These are phyloP conservation scores for Podaxis rugospora DNA, from an alignment of 768 basidiomycete species.

Conservation along the genomic window DNA sequence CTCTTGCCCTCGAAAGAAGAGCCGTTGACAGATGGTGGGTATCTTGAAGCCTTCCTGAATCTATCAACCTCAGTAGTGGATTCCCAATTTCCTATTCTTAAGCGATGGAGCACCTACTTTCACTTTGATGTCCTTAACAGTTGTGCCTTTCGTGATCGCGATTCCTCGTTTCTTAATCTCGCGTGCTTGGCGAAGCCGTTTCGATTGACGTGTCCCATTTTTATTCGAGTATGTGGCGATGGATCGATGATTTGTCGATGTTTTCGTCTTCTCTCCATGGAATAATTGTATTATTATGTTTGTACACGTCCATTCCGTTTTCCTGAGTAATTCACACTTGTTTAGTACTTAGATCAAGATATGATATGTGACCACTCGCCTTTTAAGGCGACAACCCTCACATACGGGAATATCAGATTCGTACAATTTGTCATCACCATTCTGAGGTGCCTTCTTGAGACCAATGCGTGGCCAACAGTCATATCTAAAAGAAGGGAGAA, in stretches of 20 bases:
- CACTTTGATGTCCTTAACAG: conserved; percentile 76
- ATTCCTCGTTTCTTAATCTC: conserved; percentile 46
- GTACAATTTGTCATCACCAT: conserved; percentile 29
- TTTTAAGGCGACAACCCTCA: conserved; percentile 52
- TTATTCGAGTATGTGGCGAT: conserved; percentile 27
- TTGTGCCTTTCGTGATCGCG: conserved; percentile 57
- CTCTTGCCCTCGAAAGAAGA: conserved; percentile 60
- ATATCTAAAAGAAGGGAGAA: conserved; percentile 40
- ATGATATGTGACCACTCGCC: conserved; percentile 30
- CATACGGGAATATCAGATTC: conserved; percentile 53
- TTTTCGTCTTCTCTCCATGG: conserved; percentile 16
- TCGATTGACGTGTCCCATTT: conserved; percentile 58
- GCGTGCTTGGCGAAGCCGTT: conserved; percentile 56
- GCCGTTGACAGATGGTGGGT: conserved; percentile 72
- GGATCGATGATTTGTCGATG: conserved; percentile 13
- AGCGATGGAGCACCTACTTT: conserved; percentile 38
- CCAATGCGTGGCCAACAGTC: conserved; percentile 47
- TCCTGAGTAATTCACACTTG: conserved; percentile 28
- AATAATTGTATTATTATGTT: conserved; percentile 55
- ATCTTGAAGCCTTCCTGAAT: conserved; percentile 58
- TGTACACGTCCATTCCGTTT: conserved; percentile 52
- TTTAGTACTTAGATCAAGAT: conserved; percentile 2
- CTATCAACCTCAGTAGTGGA: conserved; percentile 29
- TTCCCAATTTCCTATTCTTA: neutral
- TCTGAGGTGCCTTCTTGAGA: conserved; percentile 21